These are phyloP conservation scores for Chalciporus sp. DNA, from an alignment of 1,284 basidiomycete genomes.

Conservation along the genomic window DNA sequence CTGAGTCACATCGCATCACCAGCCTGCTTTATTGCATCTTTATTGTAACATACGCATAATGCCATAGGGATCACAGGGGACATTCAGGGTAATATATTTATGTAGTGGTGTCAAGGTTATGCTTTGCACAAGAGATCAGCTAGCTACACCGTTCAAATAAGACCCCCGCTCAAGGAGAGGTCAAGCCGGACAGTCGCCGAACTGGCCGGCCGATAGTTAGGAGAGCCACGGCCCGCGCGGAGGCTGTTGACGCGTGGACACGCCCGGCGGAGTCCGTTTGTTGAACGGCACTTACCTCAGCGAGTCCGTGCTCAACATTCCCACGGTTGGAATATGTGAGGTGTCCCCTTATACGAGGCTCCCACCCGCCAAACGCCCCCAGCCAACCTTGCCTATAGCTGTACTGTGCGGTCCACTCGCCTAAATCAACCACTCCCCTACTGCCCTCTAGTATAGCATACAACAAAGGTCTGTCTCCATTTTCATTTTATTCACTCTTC, in stretches of 20 bases:
- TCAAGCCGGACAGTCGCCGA: slow-evolving; percentile 19
- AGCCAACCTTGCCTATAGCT: slow-evolving; percentile 42
- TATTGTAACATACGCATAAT: slow-evolving; percentile 28
- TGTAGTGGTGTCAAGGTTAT: neutral
- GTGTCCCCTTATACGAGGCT: slow-evolving; percentile 38
- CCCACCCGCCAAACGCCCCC: slow-evolving; percentile 40
- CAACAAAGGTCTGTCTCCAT: slow-evolving; percentile 30
- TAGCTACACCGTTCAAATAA: neutral
- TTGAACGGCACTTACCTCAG: slow-evolving; percentile 39
- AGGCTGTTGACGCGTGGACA: slow-evolving; percentile 15
- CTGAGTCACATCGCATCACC: slow-evolving; percentile 4
- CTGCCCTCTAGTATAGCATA: slow-evolving; percentile 29
- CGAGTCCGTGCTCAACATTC: slow-evolving; percentile 40
- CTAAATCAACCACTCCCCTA: slow-evolving; percentile 34
- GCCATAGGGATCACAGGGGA: slow-evolving; percentile 5
- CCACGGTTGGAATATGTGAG: slow-evolving; percentile 35
- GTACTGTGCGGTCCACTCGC: slow-evolving; percentile 38
- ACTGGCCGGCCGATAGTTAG: slow-evolving; percentile 24
- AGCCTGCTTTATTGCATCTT: slow-evolving; percentile 14
- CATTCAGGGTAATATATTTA: slow-evolving; percentile 12
- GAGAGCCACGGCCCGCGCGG: neutral
- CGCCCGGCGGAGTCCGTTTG: slow-evolving; percentile 33
- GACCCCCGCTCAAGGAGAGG: slow-evolving; percentile 24
- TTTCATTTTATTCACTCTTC: slow-evolving; percentile 23
- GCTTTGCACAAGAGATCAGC: neutral